A percentile compares a stretch with the other conserved stretches of the same genome.
These are phyloP conservation scores for Daldinia eschscholtzii DNA, from an alignment of 2,329 filamentous ascomycete species.

Conservation along the genomic window DNA sequence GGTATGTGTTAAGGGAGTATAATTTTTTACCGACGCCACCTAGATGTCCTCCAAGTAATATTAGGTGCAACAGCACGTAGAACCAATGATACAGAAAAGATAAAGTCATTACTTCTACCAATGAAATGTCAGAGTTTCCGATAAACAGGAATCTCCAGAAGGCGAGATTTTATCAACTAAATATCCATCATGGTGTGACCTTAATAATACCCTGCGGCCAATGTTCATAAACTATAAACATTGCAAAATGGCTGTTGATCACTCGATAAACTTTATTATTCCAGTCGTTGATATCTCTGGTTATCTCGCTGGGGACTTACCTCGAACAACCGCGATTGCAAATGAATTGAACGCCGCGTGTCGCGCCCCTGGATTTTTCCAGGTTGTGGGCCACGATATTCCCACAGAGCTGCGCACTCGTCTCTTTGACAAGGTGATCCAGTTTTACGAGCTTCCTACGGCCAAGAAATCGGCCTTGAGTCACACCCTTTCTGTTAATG, in stretches of 20 bases:
- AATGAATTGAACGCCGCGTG: slow-evolving; percentile 41
- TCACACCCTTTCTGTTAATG: slow-evolving; percentile 40
- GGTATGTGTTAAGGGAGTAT: neutral
- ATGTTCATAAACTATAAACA: neutral
- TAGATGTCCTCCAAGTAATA: neutral
- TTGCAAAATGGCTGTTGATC: slow-evolving; percentile 23
- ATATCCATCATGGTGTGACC: neutral
- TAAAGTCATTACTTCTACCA: neutral
- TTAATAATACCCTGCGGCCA: neutral
- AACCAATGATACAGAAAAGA: neutral
- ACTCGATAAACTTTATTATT: slow-evolving; percentile 33
- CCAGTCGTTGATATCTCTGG: slow-evolving; percentile 50
- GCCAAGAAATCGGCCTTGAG: slow-evolving; percentile 47
- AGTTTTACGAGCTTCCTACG: slow-evolving; percentile 52
- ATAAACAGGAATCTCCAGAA: neutral
- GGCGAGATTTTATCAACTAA: neutral
- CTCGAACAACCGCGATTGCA: slow-evolving; percentile 25
- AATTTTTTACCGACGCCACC: neutral
- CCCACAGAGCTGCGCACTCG: slow-evolving; percentile 45
- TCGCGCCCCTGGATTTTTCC: slow-evolving; percentile 53
- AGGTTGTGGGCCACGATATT: slow-evolving; percentile 54
- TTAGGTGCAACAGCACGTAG: neutral
- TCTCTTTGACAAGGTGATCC: slow-evolving; percentile 46
- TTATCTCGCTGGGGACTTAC: slow-evolving; percentile 38
- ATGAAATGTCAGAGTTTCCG: neutral